Conservation (phyloP, 2,329 filamentous ascomycete genomes). For the Zymoseptoria tritici region DNA sequence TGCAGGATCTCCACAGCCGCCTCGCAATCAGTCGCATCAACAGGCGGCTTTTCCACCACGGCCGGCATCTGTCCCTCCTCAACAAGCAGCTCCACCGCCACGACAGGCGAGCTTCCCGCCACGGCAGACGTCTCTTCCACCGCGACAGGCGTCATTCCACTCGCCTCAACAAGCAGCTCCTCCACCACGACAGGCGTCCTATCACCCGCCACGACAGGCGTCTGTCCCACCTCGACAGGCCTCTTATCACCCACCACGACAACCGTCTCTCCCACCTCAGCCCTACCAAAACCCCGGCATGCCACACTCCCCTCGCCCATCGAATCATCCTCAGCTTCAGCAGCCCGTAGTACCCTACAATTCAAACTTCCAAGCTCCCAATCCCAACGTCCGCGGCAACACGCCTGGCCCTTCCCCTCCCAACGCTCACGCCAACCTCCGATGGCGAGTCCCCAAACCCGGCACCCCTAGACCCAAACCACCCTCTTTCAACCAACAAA, state of each 20-base stretch:
- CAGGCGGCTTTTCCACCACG: not conserved
- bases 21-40: not conserved
- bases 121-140: not conserved
- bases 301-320: not conserved
- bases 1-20: not conserved
- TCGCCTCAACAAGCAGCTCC: too few relatives aligned
- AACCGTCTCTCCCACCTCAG: not conserved
- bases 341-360: not conserved
- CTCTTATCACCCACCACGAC: too few relatives aligned
- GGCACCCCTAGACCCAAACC: not conserved
- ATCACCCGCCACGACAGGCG: too few relatives aligned
- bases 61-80: not conserved
- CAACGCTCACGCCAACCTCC: not conserved
- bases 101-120: too few relatives aligned
- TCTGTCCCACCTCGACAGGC: too few relatives aligned
- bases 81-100: too few relatives aligned
- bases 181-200: too few relatives aligned
- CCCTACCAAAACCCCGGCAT: not conserved
- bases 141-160: too few relatives aligned
- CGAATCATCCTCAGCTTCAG: not conserved
- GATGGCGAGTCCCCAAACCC: not conserved
- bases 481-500: not conserved
- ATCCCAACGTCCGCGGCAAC: not conserved
- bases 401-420: too few relatives aligned
- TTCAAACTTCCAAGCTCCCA: not conserved